Base-by-base conservation (phyloP, 805 yeast genomes). In the Suhomyces vadensis region DNA sequence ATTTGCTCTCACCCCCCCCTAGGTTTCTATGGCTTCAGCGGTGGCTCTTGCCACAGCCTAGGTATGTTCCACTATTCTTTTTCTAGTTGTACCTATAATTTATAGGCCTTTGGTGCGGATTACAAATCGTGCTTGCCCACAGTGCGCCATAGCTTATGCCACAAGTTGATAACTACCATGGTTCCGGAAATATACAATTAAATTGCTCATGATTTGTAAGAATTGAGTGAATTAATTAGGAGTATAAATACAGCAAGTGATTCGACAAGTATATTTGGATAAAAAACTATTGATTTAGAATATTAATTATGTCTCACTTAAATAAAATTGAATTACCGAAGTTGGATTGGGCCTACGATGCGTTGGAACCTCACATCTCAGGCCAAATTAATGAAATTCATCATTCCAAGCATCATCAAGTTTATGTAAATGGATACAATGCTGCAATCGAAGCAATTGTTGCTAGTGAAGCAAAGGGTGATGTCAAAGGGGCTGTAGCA, bases 381-480 rank as follows among this genome's bases (percentile, higher is more conserved):
- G 71, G 70, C 35, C 58, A 73, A 52, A 74, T 75, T 50, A 75
- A 72, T 54, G 77, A 72, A 53, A 49, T 75, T 26, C 80, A 75
- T 57, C 64, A 75, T 60, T 60, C 74, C 42, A 75, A 74, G 54
- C 80, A 75, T 55, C 80, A 75, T 56, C 78, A 73, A 54, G 68
- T 77, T 6, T 75, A 75, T 47, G 78, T 73, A 33, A 70, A 63
- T 42, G 76, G 77, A 27, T 69, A 69, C 59, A 75, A 75, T 54
- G 60, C 65, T 23, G 74, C 79, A 26, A 60, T 72, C 54, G 74
- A 67, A 42, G 72, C 71, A 48, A 60, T 62, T 22, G 58, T 59
- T 36, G 63, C 64, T 37, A 64, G 67, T 17, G 63, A 67, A 46
- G 56, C 65, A 37, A 54, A 61, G 43, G 73, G 69, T 7, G 74